Percentiles rank a stretch among this genome's conserved stretches.
Conservation (phyloP, 768 basidiomycete species). For the Agrocybe chaxingu region DNA sequence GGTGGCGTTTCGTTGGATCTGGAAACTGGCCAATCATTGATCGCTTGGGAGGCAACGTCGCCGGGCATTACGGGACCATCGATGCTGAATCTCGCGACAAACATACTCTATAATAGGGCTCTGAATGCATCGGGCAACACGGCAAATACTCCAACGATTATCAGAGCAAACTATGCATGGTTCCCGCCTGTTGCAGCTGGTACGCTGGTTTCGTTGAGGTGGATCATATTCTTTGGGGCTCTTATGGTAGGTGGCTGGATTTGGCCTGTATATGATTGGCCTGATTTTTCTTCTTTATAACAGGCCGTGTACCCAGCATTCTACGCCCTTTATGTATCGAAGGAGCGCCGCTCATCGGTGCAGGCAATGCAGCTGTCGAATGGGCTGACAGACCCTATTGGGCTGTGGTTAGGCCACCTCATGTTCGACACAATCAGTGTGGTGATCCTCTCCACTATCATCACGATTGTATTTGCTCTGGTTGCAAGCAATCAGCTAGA, state of each 20-base stretch:
- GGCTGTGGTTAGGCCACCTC: conserved; percentile 78
- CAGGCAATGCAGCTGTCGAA: conserved; percentile 84
- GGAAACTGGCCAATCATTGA: conserved; percentile 43
- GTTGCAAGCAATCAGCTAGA: conserved; percentile 57
- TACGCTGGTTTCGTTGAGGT: conserved; percentile 62
- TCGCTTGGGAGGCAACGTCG: conserved; percentile 71
- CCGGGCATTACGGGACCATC: conserved; percentile 57
- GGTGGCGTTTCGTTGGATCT: conserved; percentile 69
- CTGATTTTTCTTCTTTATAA: background rate
- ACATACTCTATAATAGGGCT: conserved; percentile 62
- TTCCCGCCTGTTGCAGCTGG: conserved; percentile 58
- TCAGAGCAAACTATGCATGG: conserved; percentile 51
- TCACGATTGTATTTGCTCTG: conserved; percentile 58
- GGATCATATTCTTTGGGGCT: conserved; percentile 73
- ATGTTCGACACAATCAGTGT: conserved; percentile 67
- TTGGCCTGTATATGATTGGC: background rate
- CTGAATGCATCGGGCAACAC: conserved; percentile 47
- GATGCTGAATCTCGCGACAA: conserved; percentile 66
- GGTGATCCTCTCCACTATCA: conserved; percentile 57
- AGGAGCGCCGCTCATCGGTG: conserved; percentile 67
- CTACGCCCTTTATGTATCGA: conserved; percentile 73
- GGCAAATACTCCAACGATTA: conserved; percentile 41
- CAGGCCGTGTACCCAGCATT: conserved; percentile 81
- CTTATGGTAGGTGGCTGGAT: conserved; percentile 50
- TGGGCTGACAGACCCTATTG: conserved; percentile 64